Evolutionary conservation across 2,329 filamentous ascomycete genomes (phyloP), one percentile per base, ranked within the genome.

Genomic region (Monilinia vaccinii-corymbosi): DNA sequence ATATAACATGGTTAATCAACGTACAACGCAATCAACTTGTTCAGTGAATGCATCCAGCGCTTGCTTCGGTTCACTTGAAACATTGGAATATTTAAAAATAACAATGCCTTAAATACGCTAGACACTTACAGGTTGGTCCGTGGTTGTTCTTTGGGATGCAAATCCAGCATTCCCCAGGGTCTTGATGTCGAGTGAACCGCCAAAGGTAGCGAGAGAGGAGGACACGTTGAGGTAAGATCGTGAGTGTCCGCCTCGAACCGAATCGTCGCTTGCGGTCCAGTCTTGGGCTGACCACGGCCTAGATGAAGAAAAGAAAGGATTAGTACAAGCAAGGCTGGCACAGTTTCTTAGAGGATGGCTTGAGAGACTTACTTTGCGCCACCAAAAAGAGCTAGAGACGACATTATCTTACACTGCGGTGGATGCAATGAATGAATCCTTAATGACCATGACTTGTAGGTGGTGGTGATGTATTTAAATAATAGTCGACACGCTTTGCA

Each of bases 151-250:
- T 71, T 93, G 90, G 5, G 86, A 89, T 11, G 89, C 89, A 70
- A 95, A 94, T 6, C 90, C 90, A 0, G 90, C 89, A 34, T 88
- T 89, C 31, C 89, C 89, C 0, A 94, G 82, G 0, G 88, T 84
- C 57, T 79, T 80, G 64, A 86, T 90, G 73, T 94, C 89, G 23
- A 94, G 79, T 28, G 77, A 77, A 2, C 90, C 89, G 64, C 82
- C 75, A 74, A 92, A 70, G 73, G 79, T 59, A 72, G 86, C 83
- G 73, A 68, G 62, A 6, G 63, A 63, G 63, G 55, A 69, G 47
- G 66, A 65, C 13, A 64, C 60, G 23, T 71, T 72, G n/a, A 83
- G 71, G 62, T 77, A 72, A 36, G 82, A 84, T 59, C 75, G 73
- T 63, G 86, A 90, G 62, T 79, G 79, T 55, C 89, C 89, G 61